Evolutionary conservation across 495 filamentous ascomycete genomes (phyloP).

Genomic region (Parmelia sp.): DNA sequence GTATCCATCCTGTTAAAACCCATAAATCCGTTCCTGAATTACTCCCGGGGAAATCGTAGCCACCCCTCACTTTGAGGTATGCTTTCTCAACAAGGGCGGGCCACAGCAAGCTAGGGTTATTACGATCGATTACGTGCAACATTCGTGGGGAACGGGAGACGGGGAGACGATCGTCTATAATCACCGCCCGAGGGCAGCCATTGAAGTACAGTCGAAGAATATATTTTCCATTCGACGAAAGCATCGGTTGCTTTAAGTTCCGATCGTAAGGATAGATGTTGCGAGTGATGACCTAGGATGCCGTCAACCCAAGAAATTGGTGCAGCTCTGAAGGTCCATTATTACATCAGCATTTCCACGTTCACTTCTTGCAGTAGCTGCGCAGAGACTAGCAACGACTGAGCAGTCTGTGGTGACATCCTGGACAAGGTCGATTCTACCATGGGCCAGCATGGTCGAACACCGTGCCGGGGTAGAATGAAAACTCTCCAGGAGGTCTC

Average conservation of each 20-base stretch:
- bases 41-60: conserved; percentile 97
- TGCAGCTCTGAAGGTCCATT: background rate
- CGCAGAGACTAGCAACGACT: conserved; percentile 91
- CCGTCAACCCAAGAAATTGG: conserved; percentile 18
- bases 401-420: conserved; percentile 94
- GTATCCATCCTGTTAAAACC: conserved; percentile 91
- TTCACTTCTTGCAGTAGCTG: conserved; percentile 60
- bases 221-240: conserved; percentile 81
- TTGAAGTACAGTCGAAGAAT: conserved; percentile 91
- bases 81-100: conserved; percentile 96
- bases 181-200: conserved; percentile 77
- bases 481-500: conserved; percentile 42
- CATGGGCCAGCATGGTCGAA: conserved; percentile 48
- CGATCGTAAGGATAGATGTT: conserved; percentile 69
- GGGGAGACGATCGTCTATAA: conserved; percentile 89
- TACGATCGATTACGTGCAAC: conserved; percentile 83
- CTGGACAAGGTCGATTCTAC: conserved; percentile 75
- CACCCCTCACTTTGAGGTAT: conserved; percentile 92
- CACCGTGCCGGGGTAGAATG: background rate
- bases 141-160: conserved; percentile 62
- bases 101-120: conserved; percentile 71
- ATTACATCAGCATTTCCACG: conserved; percentile 54
- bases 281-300: conserved; percentile 57
- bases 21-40: conserved; percentile 93
- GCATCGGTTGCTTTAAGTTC: conserved; percentile 43